Evolutionary conservation across 768 basidiomycete genomes (phyloP), one percentile per base, ranked within the genome.

Genomic region (Serendipita sp.): DNA sequence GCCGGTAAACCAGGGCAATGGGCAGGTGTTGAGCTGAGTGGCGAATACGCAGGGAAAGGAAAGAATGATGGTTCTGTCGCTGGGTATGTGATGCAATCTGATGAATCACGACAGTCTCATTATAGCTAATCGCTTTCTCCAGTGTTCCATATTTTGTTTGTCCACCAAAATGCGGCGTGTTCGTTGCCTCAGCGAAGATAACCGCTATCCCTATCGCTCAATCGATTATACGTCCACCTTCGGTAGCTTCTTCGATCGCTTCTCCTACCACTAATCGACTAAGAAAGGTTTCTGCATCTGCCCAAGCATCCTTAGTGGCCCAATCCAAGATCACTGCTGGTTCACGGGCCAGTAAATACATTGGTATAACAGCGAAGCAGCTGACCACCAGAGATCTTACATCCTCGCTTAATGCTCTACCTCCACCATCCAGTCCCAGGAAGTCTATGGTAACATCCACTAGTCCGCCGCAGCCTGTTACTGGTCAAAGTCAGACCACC

Each of bases 41-140:
- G 85, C 38, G 88, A 89, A 3, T 95, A 92, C 70, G 72, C 79
- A 17, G 93, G 95, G 20, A 89, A 88, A 71, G 95, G 95, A 0
- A 99, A 98, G 76, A 99, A 99, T 68, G 82, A 97, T 68, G 95
- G 95, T 34, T 81, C 82, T 48, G 93, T 95, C 3, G 79, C 77
- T 65, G 90, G 90, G 94, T 96, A 70, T 76, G 90, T 79, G 22
- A n/a, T 50, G 5, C 9, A 22, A 7, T 5, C n/a, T 7, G 31
- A 14, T 58, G n/a, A 31, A 58, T 58, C 24, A 60, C 11, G 34
- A 42, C 60, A 62, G 65, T n/a, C n/a, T n/a, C 38, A 60, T 20
- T 30, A 43, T 48, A 26, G 30, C 53, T 51, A 24, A 41, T 60
- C 53, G 33, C 24, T 34, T 3, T 65, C 53, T 44, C 38, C 60